Evolutionary conservation across 2,329 filamentous ascomycete species (phyloP).

Genomic region (Xylariaceae sp.): DNA sequence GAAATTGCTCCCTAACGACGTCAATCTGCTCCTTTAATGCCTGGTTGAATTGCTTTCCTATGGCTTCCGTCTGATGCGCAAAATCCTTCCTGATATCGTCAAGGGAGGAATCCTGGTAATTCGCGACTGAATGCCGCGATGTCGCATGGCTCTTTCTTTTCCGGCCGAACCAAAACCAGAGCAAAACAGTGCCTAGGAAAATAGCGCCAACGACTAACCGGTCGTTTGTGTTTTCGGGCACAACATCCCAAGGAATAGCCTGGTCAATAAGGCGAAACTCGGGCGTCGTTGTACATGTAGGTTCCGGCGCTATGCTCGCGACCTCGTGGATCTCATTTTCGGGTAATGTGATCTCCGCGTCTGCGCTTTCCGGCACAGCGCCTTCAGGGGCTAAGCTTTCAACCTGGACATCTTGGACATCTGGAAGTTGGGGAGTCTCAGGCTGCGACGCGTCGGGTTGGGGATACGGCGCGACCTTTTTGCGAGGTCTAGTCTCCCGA

Average conservation of each 20-base stretch:
- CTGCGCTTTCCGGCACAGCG: neutral
- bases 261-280: neutral
- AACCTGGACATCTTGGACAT: neutral
- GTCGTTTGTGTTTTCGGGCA: constrained; percentile 1
- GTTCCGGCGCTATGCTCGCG: neutral
- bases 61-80: constrained; percentile 16
- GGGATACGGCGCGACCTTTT: constrained; percentile 8
- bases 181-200: constrained; percentile 11
- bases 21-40: constrained; percentile 14
- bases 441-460: constrained; percentile 11
- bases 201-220: constrained; percentile 14
- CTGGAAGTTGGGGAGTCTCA: constrained; percentile 1
- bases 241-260: neutral
- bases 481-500: constrained; percentile 6
- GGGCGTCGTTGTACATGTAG: neutral
- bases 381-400: constrained; percentile 1
- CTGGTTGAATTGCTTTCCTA: constrained; percentile 18
- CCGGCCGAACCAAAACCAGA: constrained; percentile 15
- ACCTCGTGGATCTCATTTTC: neutral
- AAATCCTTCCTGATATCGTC: constrained; percentile 15
- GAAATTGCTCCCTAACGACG: constrained; percentile 19
- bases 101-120: constrained; percentile 12
- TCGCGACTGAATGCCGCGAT: neutral
- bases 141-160: constrained; percentile 7
- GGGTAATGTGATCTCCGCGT: neutral